phyloP scores from a whole-genome alignment of 768 basidiomycete species.

The Rickenella mellea region DNA sequence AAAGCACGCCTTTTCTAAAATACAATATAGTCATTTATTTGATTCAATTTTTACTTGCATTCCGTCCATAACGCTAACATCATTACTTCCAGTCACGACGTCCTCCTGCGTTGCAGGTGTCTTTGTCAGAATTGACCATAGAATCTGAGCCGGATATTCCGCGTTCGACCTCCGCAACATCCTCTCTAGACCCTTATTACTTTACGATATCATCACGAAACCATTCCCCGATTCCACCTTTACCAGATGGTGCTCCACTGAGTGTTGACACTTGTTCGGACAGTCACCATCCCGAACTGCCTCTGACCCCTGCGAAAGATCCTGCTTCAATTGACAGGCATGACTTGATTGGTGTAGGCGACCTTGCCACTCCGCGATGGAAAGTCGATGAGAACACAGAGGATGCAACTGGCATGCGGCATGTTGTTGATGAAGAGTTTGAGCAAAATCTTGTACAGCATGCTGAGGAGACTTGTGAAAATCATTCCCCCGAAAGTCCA shows the following conservation, averaged over 20 bases:
- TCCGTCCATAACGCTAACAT: too few relatives aligned
- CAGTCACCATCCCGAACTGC: conserved; percentile 35
- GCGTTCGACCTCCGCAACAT: conserved; percentile 67
- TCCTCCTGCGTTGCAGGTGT: too few relatives aligned
- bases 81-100: too few relatives aligned
- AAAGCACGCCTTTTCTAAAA: too few relatives aligned
- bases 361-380: conserved; percentile 96
- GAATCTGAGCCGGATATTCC: conserved; percentile 37
- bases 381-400: conserved; percentile 25
- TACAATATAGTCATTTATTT: too few relatives aligned
- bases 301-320: conserved; percentile 66
- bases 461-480: conserved; percentile 28
- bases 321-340: conserved; percentile 77
- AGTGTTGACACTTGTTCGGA: conserved; percentile 45
- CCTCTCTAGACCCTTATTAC: conserved; percentile 84
- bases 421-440: conserved; percentile 18
- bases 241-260: conserved; percentile 15
- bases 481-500: conserved; percentile 62
- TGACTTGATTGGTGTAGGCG: conserved; percentile 88
- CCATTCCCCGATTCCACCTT: conserved; percentile 52
- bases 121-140: conserved; percentile 17
- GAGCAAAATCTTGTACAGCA: conserved; percentile 36
- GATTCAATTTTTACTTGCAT: too few relatives aligned
- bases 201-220: conserved; percentile 64
- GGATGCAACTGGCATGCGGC: conserved; percentile 22